A percentile compares a stretch with the other conserved stretches of the same genome.
These are phyloP conservation scores for Cyberlindnera maclurae DNA, from an alignment of 805 yeast genomes.

Conservation along the genomic window DNA sequence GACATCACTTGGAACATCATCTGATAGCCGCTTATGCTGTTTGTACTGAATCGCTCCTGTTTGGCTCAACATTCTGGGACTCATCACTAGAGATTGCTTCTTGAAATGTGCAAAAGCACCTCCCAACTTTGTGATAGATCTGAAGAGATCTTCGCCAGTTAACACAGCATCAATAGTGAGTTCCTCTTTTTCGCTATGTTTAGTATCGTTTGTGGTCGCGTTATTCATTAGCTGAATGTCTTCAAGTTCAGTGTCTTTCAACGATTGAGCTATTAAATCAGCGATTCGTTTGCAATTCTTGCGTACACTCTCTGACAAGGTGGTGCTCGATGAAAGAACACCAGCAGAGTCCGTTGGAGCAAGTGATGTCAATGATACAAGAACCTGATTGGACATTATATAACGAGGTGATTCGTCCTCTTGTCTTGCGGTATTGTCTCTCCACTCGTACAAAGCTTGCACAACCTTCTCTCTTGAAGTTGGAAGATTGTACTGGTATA, in stretches of 20 bases:
- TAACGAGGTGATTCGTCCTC: slow-evolving; percentile 81
- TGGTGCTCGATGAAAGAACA: slow-evolving; percentile 40
- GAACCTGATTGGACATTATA: slow-evolving; percentile 74
- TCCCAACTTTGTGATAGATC: background rate
- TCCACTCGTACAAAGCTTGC: slow-evolving; percentile 66
- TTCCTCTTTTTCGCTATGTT: slow-evolving; percentile 1
- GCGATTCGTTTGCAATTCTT: slow-evolving; percentile 52
- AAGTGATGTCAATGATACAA: slow-evolving; percentile 52
- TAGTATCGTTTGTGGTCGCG: slow-evolving; percentile 5
- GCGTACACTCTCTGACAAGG: slow-evolving; percentile 49
- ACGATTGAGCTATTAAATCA: slow-evolving; percentile 36
- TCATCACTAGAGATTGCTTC: background rate
- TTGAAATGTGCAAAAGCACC: background rate
- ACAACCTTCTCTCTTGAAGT: slow-evolving; percentile 46
- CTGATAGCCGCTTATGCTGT: background rate
- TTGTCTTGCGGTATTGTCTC: slow-evolving; percentile 68
- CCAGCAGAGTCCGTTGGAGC: slow-evolving; percentile 54
- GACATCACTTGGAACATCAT: slow-evolving; percentile 3
- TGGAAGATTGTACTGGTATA: slow-evolving; percentile 61
- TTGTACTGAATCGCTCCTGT: background rate
- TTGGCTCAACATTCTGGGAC: background rate
- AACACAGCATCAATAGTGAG: slow-evolving; percentile 9
- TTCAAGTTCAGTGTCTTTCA: slow-evolving; percentile 23
- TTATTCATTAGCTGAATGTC: slow-evolving; percentile 33
- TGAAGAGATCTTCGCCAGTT: slow-evolving; percentile 7